Conservation (phyloP, 768 basidiomycete species). For the Inosperma sp. region DNA sequence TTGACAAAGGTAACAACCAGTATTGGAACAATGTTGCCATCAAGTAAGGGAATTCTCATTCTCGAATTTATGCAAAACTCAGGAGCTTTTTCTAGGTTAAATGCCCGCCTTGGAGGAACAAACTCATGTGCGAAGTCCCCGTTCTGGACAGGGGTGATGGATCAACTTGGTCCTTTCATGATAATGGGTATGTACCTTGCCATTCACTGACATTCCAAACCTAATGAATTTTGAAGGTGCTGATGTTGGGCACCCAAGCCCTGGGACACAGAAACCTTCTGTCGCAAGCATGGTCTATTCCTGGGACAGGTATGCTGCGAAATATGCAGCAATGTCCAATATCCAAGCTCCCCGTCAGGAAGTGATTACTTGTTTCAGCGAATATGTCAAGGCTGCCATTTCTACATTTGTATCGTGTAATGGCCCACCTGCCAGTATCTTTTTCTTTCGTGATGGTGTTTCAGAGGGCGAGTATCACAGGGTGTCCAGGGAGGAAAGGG, state of each 20-base stretch:
- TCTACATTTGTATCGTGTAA: constrained; percentile 11
- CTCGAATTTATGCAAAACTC: not conserved
- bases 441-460: constrained; percentile 48
- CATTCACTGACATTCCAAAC: not conserved
- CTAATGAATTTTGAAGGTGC: constrained; percentile 35
- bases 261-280: constrained; percentile 50
- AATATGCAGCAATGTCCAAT: constrained; percentile 39
- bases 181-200: constrained; percentile 32
- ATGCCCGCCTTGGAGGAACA: constrained; percentile 49
- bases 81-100: constrained; percentile 35
- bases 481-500: constrained; percentile 42
- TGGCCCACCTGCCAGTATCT: constrained; percentile 25
- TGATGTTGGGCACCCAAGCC: constrained; percentile 60
- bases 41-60: constrained; percentile 36
- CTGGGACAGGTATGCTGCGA: constrained; percentile 38
- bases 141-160: constrained; percentile 13
- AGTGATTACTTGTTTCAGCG: constrained; percentile 39
- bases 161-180: constrained; percentile 26
- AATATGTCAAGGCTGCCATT: constrained; percentile 18
- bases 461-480: constrained; percentile 39
- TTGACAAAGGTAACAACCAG: constrained; percentile 41
- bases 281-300: constrained; percentile 59
- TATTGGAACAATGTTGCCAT: constrained; percentile 56
- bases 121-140: constrained; percentile 36
- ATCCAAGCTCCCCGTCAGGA: constrained; percentile 48